phyloP scores from a whole-genome alignment of 208 protist species.

The Acanthamoeba lenticulata region DNA sequence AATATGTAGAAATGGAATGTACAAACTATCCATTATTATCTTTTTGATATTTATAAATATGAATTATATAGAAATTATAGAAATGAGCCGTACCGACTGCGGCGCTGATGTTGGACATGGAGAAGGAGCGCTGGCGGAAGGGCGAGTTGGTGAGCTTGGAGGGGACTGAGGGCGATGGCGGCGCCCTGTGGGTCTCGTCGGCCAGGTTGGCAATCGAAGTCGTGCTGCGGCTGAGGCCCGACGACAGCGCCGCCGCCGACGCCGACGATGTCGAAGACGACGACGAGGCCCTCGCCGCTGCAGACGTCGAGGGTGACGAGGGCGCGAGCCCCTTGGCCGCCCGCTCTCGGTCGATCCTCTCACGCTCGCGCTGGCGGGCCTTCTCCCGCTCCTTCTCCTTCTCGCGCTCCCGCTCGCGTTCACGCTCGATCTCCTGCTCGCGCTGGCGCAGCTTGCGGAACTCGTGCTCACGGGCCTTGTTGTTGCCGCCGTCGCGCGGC shows the following conservation, averaged over 20 bases:
- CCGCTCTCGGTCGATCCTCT: background rate
- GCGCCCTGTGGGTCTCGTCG: background rate
- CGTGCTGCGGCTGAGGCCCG: background rate
- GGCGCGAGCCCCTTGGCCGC: background rate
- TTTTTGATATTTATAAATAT: too few species aligned
- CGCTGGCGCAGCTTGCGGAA: background rate
- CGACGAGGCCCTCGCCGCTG: too few species aligned
- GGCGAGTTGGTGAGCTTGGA: background rate
- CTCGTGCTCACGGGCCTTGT: background rate
- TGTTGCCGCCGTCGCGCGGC: background rate
- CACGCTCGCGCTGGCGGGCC: background rate
- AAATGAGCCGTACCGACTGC: background rate
- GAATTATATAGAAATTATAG: background rate
- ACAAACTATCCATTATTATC: too few species aligned
- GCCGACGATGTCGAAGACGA: too few species aligned
- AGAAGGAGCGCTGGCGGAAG: background rate
- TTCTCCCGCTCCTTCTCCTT: constrained; percentile 35
- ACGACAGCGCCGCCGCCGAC: too few species aligned
- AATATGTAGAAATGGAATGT: background rate
- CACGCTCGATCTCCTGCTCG: background rate
- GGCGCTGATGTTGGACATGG: background rate
- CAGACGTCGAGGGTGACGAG: too few species aligned
- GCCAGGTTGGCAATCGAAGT: background rate
- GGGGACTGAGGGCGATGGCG: background rate
- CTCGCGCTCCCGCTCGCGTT: constrained; percentile 8